Percentiles rank a stretch among this genome's conserved stretches.
Conservation (phyloP, 2,329 filamentous ascomycete genomes). For the Fusarium tuaranense region DNA sequence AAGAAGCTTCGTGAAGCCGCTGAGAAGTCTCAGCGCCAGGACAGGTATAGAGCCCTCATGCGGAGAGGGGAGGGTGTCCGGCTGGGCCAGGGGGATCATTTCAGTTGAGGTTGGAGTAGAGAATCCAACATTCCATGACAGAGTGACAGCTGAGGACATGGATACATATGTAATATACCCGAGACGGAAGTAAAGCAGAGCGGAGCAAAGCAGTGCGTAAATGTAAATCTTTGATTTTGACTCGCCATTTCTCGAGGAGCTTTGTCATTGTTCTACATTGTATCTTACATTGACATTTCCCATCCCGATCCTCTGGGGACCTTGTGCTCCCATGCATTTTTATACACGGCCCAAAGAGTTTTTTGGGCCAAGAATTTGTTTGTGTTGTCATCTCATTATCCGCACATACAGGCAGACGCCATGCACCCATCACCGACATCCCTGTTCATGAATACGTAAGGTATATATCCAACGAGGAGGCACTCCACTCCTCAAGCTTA, state of each 20-base stretch:
- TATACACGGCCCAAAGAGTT: slow-evolving; percentile 46
- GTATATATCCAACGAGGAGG: slow-evolving; percentile 31
- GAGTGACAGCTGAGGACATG: slow-evolving; percentile 2
- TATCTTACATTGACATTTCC: slow-evolving; percentile 53
- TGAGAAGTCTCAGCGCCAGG: slow-evolving; percentile 55
- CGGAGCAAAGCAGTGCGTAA: slow-evolving; percentile 1
- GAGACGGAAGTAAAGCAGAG: slow-evolving; percentile 17
- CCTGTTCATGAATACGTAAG: slow-evolving; percentile 23
- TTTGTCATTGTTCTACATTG: slow-evolving; percentile 53
- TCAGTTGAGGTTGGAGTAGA: slow-evolving; percentile 55
- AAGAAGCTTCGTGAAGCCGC: slow-evolving; percentile 72
- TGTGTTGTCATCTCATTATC: slow-evolving; percentile 45
- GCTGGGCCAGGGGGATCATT: slow-evolving; percentile 74
- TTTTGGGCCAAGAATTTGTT: slow-evolving; percentile 34
- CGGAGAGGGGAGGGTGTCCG: slow-evolving; percentile 64
- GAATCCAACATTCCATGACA: slow-evolving; percentile 7
- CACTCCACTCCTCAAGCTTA: slow-evolving; percentile 44
- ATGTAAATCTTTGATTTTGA: slow-evolving; percentile 41
- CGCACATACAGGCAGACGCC: slow-evolving; percentile 36
- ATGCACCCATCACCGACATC: slow-evolving; percentile 26
- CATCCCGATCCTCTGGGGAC: slow-evolving; percentile 35
- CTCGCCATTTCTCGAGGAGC: slow-evolving; percentile 40
- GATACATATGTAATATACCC: slow-evolving; percentile 34
- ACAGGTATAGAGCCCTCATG: slow-evolving; percentile 60
- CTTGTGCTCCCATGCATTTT: slow-evolving; percentile 45